Percentiles rank a stretch among this genome's conserved stretches.
These are phyloP conservation scores for Yarrowia sp. DNA, from an alignment of 805 yeast species.

Conservation along the genomic window DNA sequence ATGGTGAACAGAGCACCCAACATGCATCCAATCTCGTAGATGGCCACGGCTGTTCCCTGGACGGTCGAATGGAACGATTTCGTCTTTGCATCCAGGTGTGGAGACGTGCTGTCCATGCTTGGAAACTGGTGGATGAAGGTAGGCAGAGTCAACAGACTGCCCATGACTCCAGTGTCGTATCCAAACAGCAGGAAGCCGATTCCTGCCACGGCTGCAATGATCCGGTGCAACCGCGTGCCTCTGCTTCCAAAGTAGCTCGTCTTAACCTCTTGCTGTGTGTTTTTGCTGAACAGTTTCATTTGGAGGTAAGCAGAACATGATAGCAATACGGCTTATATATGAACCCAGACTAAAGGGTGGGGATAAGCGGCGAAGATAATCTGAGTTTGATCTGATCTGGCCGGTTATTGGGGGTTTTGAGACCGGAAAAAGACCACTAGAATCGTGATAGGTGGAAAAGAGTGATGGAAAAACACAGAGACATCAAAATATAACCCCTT, in stretches of 20 bases:
- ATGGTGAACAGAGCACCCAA: conserved; percentile 40
- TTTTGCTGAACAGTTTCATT: background rate
- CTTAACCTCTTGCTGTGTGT: background rate
- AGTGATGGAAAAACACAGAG: no score
- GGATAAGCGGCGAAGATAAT: background rate
- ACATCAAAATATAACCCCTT: no score
- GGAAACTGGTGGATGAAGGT: conserved; percentile 18
- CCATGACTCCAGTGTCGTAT: conserved; percentile 77
- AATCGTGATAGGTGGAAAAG: no score
- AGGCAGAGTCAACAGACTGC: conserved; percentile 49
- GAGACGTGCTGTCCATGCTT: conserved; percentile 5
- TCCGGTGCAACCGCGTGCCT: conserved; percentile 1
- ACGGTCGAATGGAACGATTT: background rate
- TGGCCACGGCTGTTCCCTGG: conserved; percentile 21
- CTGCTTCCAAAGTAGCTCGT: conserved; percentile 4
- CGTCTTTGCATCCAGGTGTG: background rate
- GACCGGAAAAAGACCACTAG: background rate
- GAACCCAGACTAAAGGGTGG: background rate
- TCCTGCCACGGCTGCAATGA: conserved; percentile 42
- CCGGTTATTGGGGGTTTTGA: no score
- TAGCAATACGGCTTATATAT: background rate
- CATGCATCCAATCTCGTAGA: conserved; percentile 67
- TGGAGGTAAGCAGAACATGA: background rate
- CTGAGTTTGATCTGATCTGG: no score
- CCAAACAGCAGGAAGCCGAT: conserved; percentile 60